Evolutionary conservation across 2,329 filamentous ascomycete species (phyloP).

Genomic region (Diaporthe sp.): DNA sequence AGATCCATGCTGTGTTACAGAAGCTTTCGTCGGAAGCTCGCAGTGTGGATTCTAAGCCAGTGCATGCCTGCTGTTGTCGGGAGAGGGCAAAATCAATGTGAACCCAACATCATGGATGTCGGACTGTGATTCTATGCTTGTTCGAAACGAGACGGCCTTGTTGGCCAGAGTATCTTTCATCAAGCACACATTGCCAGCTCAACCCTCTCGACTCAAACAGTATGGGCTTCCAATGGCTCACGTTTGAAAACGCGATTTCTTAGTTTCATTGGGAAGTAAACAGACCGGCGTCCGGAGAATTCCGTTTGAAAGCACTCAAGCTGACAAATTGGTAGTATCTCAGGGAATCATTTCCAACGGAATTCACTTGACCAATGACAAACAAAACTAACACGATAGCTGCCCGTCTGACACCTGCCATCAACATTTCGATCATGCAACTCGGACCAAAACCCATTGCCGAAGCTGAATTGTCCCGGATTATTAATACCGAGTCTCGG

Average conservation of each 20-base stretch:
- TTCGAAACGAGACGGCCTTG: neutral
- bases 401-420: neutral
- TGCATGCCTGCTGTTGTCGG: neutral
- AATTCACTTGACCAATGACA: neutral
- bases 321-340: neutral
- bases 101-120: neutral
- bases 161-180: neutral
- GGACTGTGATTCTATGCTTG: neutral
- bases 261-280: neutral
- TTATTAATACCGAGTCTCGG: neutral
- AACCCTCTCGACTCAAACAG: neutral
- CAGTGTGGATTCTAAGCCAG: too few species aligned
- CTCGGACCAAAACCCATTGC: too few species aligned
- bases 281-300: neutral
- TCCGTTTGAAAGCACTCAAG: neutral
- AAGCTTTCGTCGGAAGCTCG: neutral
- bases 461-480: too few species aligned
- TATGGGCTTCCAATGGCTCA: neutral
- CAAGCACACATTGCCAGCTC: neutral
- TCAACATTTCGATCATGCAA: too few species aligned
- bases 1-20: constrained; percentile 8
- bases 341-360: neutral
- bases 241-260: neutral
- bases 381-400: neutral
- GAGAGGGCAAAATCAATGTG: neutral